Base-by-base conservation (phyloP, 257 asterid species). In the Cordia subcordata region DNA sequence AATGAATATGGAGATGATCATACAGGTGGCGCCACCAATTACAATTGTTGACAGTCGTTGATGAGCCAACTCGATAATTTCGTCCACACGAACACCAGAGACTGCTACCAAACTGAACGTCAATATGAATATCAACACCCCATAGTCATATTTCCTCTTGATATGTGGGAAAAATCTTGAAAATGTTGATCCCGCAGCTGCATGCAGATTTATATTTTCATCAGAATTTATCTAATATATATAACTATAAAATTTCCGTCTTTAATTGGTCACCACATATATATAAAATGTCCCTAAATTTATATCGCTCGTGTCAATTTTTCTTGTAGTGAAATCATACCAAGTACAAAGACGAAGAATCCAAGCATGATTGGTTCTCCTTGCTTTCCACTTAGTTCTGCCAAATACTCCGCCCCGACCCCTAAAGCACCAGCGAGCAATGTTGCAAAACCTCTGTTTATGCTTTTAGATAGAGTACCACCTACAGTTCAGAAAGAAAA, bases 401-500 rank as follows among this genome's bases (percentile, higher is more conserved):
- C 96, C 67, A 87, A 75, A 61, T 79, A 75, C 60, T 83, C 85
- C 4, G 95, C 93, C 50, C 87, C 97, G 13, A 90, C 49, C 11
- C 95, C 97, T 57, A 90, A 40, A 13, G 71, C 90, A 51, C 90
- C 96, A 0, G 96, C 97, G 13, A 76, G 3, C 40, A 87, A 44
- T 44, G 97, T 87, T 1, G 95, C 97, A 18, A 69, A 75, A 1
- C 88, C 93, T 56, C 95, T 72, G 66, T 87, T 90, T 37, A 90
- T 17, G 71, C 93, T 52, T 64, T 85, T 90, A 1, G 65, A 66
- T 11, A 90, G 68, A 13, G 96, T 90, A 39, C 84, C 97, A 27
- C 97, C 97, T 90, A 60, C 54, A 51, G 27, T 1, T 18, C 5
- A 6, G 35, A 27, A 27, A 27, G 6, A 27, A 1, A 27, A 27